Conservation (phyloP, 2,329 filamentous ascomycete genomes). For the Allantophomopsis lycopodina region DNA sequence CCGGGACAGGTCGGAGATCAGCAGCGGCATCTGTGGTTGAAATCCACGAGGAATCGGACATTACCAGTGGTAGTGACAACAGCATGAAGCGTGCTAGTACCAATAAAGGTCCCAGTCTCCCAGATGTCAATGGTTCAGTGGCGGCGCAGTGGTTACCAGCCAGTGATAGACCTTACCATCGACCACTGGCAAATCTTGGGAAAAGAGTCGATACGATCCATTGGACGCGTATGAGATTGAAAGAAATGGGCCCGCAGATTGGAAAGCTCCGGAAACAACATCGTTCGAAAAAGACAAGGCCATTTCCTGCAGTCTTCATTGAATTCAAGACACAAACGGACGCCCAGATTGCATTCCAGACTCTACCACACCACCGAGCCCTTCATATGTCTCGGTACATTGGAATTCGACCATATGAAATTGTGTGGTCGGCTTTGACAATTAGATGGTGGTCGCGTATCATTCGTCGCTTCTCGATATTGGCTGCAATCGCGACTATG, state of each 20-base stretch:
- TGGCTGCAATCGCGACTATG: conserved; percentile 37
- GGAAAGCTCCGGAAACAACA: conserved; percentile 17
- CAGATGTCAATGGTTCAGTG: conserved; percentile 20
- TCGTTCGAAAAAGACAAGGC: conserved; percentile 32
- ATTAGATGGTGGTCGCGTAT: conserved; percentile 50
- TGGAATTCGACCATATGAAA: conserved; percentile 44
- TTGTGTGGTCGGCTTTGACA: conserved; percentile 53
- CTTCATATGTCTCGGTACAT: conserved; percentile 46
- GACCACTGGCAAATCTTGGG: conserved; percentile 20
- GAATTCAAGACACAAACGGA: conserved; percentile 48
- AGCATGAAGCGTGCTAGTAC: no score
- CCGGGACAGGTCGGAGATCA: no score
- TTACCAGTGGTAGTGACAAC: not conserved
- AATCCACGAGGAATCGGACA: no score
- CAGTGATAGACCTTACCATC: conserved; percentile 17
- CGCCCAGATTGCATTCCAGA: conserved; percentile 51
- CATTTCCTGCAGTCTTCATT: conserved; percentile 48
- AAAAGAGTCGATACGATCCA: conserved; percentile 22
- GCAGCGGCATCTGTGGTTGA: no score
- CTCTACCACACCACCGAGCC: conserved; percentile 46
- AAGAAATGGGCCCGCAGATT: conserved; percentile 17
- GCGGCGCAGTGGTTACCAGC: conserved; percentile 21
- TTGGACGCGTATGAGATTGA: conserved; percentile 19
- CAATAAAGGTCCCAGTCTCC: conserved; percentile 1
- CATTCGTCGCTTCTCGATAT: conserved; percentile 33